Base-by-base conservation (phyloP, 2,329 filamentous ascomycete species). In the Venturia asperata region DNA sequence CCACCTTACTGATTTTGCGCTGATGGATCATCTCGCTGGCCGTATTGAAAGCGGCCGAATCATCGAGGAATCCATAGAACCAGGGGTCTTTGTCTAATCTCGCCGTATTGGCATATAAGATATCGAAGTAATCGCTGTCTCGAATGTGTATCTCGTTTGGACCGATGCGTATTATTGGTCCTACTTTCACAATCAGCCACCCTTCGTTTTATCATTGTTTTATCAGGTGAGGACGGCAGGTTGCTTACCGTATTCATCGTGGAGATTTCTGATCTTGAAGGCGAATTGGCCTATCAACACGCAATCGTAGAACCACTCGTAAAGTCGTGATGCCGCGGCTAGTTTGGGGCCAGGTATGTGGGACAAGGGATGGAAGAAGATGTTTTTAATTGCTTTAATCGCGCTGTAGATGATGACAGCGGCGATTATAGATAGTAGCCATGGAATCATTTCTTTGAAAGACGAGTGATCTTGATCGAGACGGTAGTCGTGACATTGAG, bases 1-100 rank as follows among this genome's bases (percentile, higher is more conserved):
- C 73, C 15, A 77, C 64, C 1, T 75, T 71, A 3, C 68, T 69
- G 55, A 71, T 71, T 30, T 74, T 71, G 15, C 68, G 61, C 21
- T 72, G 72, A 67, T 77, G 75, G 21, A 74, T 58, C 3, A 72
- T 71, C 67, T 76, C 70, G 27, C 61, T 61, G 5, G 43, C 1
- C n/a, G 24, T 66, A 27, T 39, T 55, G 19, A 64, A 64, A 30
- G 43, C 49, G 24, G 62, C 61, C 2, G 66, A 45, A 7, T 30
- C 27, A 5, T 42, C 24, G 5, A 41, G 63, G 42, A 65, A 43
- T 9, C 34, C 49, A 30, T 37, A 42, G 21, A 56, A 47, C 24
- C 19, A 65, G 1, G 37, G 30, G 41, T 66, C 47, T 24, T 61
- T 56, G 37, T 66, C 41, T 37, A 60, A 34, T 66, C 61, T 70